Evolutionary conservation across 106 monocot genomes (phyloP), one percentile per base, ranked within the genome.

Genomic region (Dactylorhiza incarnata): DNA sequence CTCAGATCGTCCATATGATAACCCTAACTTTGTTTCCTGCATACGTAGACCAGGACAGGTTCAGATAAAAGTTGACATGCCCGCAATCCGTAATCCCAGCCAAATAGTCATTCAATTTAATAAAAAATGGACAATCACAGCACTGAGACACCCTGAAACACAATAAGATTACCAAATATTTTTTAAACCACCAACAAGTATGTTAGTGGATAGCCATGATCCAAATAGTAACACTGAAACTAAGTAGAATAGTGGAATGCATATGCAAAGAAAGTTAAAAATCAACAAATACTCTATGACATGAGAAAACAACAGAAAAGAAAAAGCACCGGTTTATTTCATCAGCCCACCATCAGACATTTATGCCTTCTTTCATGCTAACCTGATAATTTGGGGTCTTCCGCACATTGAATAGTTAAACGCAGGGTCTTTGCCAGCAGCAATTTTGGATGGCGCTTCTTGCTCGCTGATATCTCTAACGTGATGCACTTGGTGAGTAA

Each of bases 371-470:
- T 69, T 69, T 69, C 37, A 44, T 19, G 62, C 83, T 43, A 17
- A 96, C 96, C 93, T 73, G 87, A 91, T 23, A 86, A 82, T 61
- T 87, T 91, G 15, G 78, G 73, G 86, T 93, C 89, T 61, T 94
- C 89, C 0, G 93, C 91, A 54, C 86, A 86, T 23, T 91, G 93
- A 6, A 91, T 77, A 11, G 80, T 82, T 43, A 68, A 84, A 29
- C 96, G 82, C 67, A 97, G 83, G n/a, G 85, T 84, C 89, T 91
- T 93, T 0, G 89, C 96, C 37, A 77, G n/a, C 9, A 85, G 17
- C 73, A 85, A 62, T 56, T 89, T 97, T 6, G 93, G 93, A 0
- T 71, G 84, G 7, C 86, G 82, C 73, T 87, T 90, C 78, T 91
- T 97, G 81, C 86, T 89, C 2, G 77, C 75, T 22, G 85, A 78